A percentile compares a stretch with the other conserved stretches of the same genome.
These are phyloP conservation scores for Rhodofomes roseus DNA, from an alignment of 1,284 basidiomycete genomes.

Conservation along the genomic window DNA sequence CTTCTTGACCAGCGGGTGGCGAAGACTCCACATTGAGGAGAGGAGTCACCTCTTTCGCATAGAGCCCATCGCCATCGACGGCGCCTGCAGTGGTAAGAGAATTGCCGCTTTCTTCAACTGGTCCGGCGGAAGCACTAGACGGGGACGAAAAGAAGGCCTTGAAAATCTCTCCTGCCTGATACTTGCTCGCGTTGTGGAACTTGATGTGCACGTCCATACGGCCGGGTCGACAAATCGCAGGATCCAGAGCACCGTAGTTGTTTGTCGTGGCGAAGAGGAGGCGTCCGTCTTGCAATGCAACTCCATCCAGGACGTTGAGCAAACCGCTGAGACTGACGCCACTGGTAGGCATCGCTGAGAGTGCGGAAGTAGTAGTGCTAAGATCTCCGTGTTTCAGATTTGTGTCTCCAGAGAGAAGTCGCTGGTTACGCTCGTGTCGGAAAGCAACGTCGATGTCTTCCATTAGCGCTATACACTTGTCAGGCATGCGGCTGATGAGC, in stretches of 20 bases:
- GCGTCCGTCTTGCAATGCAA: conserved; percentile 72
- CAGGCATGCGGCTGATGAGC: conserved; percentile 63
- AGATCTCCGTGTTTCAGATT: too few relatives aligned
- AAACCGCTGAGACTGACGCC: conserved; percentile 67
- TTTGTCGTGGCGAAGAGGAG: conserved; percentile 78
- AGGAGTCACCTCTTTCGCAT: not conserved
- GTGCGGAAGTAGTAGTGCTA: not conserved
- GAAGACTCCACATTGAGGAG: not conserved
- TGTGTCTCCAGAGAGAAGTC: conserved; percentile 8
- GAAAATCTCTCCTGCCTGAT: conserved; percentile 63
- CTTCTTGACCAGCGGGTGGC: too few relatives aligned
- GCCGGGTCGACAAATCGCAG: conserved; percentile 71
- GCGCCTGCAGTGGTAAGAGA: not conserved
- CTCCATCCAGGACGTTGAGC: conserved; percentile 72
- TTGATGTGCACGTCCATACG: conserved; percentile 76
- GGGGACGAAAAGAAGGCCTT: conserved; percentile 57
- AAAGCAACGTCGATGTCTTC: conserved; percentile 81
- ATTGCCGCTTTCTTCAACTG: not conserved
- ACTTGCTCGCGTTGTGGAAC: conserved; percentile 64
- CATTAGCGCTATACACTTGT: conserved; percentile 71
- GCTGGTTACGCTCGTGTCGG: conserved; percentile 32
- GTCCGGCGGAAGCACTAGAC: conserved; percentile 13
- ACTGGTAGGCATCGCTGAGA: not conserved
- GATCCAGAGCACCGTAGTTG: conserved; percentile 62
- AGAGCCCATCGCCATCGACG: too few relatives aligned